Conservation (phyloP, 148 eudicot genomes). For the Camellia granthamiana region DNA sequence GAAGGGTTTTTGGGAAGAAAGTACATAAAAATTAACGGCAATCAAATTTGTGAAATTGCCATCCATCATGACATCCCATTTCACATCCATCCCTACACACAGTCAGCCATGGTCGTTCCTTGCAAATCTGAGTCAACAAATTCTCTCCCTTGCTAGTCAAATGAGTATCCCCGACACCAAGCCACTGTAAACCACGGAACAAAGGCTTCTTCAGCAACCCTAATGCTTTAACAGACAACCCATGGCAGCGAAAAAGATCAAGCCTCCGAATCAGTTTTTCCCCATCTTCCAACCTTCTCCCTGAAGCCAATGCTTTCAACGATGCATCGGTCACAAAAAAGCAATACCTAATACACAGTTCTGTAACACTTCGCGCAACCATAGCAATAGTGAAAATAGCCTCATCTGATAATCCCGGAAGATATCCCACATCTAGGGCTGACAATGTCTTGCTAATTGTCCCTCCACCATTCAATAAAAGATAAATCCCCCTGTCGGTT, state of each 20-base stretch:
- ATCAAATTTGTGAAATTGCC: slow-evolving; percentile 37
- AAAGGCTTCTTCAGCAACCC: slow-evolving; percentile 31
- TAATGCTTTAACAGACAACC: slow-evolving; percentile 24
- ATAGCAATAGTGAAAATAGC: slow-evolving; percentile 26
- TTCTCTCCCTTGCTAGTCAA: slow-evolving; percentile 16
- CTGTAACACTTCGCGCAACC: slow-evolving; percentile 25
- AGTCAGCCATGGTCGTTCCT: slow-evolving; percentile 38
- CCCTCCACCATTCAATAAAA: slow-evolving; percentile 27
- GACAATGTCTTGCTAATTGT: slow-evolving; percentile 35
- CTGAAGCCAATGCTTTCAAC: slow-evolving; percentile 27
- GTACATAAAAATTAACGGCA: not conserved
- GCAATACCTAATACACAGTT: slow-evolving; percentile 43
- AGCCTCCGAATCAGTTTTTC: slow-evolving; percentile 28
- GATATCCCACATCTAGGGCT: slow-evolving; percentile 32
- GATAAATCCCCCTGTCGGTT: slow-evolving; percentile 38
- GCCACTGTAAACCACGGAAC: slow-evolving; percentile 43
- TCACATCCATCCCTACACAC: slow-evolving; percentile 46
- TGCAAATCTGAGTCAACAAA: slow-evolving; percentile 19
- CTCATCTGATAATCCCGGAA: slow-evolving; percentile 42
- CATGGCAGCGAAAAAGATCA: slow-evolving; percentile 35
- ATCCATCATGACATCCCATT: slow-evolving; percentile 53
- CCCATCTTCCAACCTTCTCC: slow-evolving; percentile 21
- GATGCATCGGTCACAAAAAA: slow-evolving; percentile 39
- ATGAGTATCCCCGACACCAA: slow-evolving; percentile 35
- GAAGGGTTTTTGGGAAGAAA: not conserved